These are phyloP conservation scores for Plectosphaerella sp. DNA, from an alignment of 2,329 filamentous ascomycete genomes.

Conservation along the genomic window DNA sequence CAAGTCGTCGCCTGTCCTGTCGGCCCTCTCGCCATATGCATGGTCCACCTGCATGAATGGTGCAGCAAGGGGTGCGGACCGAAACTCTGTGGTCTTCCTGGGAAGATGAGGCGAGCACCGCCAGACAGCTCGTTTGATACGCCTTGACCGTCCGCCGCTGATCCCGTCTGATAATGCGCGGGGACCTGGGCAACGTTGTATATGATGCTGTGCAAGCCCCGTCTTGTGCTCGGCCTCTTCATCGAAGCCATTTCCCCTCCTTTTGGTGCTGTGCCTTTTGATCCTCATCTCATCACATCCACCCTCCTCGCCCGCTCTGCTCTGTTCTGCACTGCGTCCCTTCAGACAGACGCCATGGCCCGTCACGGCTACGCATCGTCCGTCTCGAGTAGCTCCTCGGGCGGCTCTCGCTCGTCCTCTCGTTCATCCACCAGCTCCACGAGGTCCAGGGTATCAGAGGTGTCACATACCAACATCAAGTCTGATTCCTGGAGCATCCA, in stretches of 20 bases:
- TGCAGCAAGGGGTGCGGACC: not conserved
- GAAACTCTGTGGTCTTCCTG: not conserved
- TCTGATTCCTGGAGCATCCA: constrained; percentile 8
- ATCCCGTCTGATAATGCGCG: not conserved
- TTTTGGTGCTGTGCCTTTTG: not conserved
- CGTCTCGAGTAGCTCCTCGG: constrained; percentile 7
- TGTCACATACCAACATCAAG: constrained; percentile 9
- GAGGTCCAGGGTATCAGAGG: constrained; percentile 9
- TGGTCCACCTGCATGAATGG: constrained; percentile 5
- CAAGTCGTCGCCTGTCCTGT: not conserved
- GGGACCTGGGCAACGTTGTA: not conserved
- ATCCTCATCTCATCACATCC: not conserved
- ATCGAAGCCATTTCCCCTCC: not conserved
- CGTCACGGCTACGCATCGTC: constrained; percentile 5
- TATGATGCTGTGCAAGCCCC: not conserved
- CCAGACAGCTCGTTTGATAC: not conserved
- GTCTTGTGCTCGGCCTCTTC: not conserved
- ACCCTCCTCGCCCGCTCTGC: not conserved
- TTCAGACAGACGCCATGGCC: constrained; percentile 3
- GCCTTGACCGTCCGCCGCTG: not conserved
- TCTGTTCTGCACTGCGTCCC: not conserved
- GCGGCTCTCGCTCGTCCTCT: constrained; percentile 7
- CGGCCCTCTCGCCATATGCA: constrained; percentile 2
- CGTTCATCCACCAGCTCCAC: constrained; percentile 9
- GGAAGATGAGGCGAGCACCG: constrained; percentile 10